Evolutionary conservation across 2,329 filamentous ascomycete species (phyloP).

Genomic region (Alternaria rosae): DNA sequence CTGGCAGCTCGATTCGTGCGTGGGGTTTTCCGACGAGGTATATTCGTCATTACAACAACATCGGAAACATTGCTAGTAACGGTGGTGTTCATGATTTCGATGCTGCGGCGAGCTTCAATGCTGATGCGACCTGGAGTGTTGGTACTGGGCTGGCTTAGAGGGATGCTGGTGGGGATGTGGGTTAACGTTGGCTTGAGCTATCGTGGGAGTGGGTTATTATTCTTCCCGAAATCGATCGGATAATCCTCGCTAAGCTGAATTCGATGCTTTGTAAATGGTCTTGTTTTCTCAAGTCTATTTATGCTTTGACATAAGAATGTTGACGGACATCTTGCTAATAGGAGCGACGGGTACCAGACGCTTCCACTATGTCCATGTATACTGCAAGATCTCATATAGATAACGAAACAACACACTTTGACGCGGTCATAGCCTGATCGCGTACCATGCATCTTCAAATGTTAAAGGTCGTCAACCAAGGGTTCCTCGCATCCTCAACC

Average conservation of each 20-base stretch:
- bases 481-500: not conserved
- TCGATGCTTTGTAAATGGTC: too few relatives aligned
- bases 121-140: slow-evolving; percentile 60
- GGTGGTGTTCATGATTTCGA: slow-evolving; percentile 66
- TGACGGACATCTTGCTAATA: too few relatives aligned
- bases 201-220: not conserved
- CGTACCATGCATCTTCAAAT: too few relatives aligned
- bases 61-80: slow-evolving; percentile 60
- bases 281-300: too few relatives aligned
- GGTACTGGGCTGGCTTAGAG: slow-evolving; percentile 16
- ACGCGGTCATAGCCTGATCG: too few relatives aligned
- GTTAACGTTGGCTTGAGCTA: not conserved
- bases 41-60: slow-evolving; percentile 62
- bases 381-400: too few relatives aligned
- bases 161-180: not conserved
- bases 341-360: too few relatives aligned
- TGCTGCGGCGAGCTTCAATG: slow-evolving; percentile 56
- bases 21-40: slow-evolving; percentile 69
- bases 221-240: too few relatives aligned
- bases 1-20: slow-evolving; percentile 61
- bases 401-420: too few relatives aligned
- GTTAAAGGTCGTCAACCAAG: not conserved
- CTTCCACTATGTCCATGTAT: too few relatives aligned
- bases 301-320: too few relatives aligned
- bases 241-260: too few relatives aligned